These are phyloP conservation scores for Phanerochaete carnosa DNA, from an alignment of 768 basidiomycete species.

Conservation along the genomic window DNA sequence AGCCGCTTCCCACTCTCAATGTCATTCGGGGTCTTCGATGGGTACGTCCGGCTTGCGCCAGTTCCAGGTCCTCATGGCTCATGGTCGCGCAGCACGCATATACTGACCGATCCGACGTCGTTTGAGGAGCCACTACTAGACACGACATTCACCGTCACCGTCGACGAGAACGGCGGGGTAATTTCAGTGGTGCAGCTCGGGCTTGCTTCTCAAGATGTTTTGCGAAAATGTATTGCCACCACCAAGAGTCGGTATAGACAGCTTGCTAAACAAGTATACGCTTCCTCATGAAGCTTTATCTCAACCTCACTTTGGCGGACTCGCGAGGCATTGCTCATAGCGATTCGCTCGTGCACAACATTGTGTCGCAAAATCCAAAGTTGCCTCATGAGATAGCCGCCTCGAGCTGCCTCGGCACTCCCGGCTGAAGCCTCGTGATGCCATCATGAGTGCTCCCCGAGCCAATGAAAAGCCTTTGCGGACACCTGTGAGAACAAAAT, in stretches of 20 bases:
- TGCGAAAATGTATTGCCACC: constrained; percentile 37
- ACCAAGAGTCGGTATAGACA: constrained; percentile 26
- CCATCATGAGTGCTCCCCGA: too few species aligned
- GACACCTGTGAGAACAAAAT: too few species aligned
- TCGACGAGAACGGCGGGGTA: constrained; percentile 48
- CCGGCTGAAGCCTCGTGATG: too few species aligned
- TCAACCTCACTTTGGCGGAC: neutral
- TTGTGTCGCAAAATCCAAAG: too few species aligned
- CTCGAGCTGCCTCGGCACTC: too few species aligned
- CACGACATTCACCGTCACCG: constrained; percentile 60
- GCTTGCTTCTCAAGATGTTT: constrained; percentile 32
- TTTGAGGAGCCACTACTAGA: constrained; percentile 89
- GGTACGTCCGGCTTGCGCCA: neutral
- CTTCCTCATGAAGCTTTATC: neutral
- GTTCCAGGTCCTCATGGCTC: neutral
- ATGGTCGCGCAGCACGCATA: constrained; percentile 41
- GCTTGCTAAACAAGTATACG: constrained; percentile 1
- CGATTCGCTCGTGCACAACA: too few species aligned
- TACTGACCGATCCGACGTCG: constrained; percentile 82
- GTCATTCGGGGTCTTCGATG: constrained; percentile 80
- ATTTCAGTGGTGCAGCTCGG: constrained; percentile 57
- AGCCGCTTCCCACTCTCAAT: constrained; percentile 43
- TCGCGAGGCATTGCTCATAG: too few species aligned
- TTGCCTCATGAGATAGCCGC: too few species aligned
- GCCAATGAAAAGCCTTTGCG: too few species aligned